Conservation (phyloP, 202 grass and related monocot species). For the Bolboschoenoplectus hybrid region DNA sequence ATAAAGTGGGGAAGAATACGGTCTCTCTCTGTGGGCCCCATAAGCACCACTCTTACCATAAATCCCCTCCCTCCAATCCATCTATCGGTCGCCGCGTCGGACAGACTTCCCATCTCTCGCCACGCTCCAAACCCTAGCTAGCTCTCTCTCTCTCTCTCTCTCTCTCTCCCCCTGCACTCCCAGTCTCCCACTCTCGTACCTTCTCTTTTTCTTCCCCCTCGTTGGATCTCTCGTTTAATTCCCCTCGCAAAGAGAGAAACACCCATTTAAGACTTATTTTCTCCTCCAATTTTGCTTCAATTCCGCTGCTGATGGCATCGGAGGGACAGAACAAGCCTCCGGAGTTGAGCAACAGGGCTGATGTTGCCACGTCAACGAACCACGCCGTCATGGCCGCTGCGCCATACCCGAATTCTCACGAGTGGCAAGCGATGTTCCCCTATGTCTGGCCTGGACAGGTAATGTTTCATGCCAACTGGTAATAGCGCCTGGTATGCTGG, state of each 20-base stretch:
- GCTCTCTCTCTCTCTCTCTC: constrained; percentile 40
- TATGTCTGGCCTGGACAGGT: constrained; percentile 89
- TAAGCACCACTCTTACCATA: constrained; percentile 13
- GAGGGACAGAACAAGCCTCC: constrained; percentile 75
- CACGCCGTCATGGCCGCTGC: constrained; percentile 61
- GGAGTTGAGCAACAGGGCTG: constrained; percentile 39
- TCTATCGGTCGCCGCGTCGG: constrained; percentile 45
- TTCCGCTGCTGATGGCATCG: constrained; percentile 50
- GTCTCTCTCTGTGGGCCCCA: neutral
- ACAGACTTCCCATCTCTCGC: neutral
- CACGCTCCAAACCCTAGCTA: constrained; percentile 62
- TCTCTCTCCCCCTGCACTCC: constrained; percentile 28
- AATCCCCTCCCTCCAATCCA: constrained; percentile 27
- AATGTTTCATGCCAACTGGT: constrained; percentile 6
- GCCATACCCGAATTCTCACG: constrained; percentile 63
- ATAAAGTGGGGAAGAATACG: neutral
- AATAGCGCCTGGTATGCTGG: neutral
- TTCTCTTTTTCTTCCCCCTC: constrained; percentile 33
- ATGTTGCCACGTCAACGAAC: constrained; percentile 20
- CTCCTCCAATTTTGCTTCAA: neutral
- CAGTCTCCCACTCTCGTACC: constrained; percentile 26
- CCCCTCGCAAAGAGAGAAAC: neutral
- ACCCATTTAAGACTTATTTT: constrained; percentile 38
- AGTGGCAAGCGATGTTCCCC: constrained; percentile 49
- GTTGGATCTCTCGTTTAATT: constrained; percentile 10